Conservation (phyloP, 148 eudicot species). For the Fagopyrum tataricum region DNA sequence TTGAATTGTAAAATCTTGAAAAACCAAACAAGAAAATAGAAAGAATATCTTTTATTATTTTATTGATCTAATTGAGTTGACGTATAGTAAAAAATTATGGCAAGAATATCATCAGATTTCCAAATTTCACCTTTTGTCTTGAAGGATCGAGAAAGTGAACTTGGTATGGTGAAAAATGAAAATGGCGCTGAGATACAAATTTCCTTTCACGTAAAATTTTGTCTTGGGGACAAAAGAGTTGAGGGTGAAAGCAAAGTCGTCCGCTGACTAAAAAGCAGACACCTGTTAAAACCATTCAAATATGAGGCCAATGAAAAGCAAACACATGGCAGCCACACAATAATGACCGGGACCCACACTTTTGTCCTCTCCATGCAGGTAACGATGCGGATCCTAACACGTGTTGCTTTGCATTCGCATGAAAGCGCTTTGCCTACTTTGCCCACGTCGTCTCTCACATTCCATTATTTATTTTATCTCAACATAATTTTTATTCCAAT, state of each 20-base stretch:
- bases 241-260: background rate
- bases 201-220: too few species aligned
- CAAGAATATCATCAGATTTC: too few species aligned
- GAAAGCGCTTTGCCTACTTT: slow-evolving; percentile 12
- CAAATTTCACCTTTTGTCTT: too few species aligned
- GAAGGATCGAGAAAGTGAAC: too few species aligned
- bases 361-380: slow-evolving; percentile 2
- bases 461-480: background rate
- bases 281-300: background rate
- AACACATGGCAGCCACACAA: background rate
- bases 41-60: too few species aligned
- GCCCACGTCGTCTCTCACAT: slow-evolving; percentile 6
- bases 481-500: background rate
- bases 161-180: too few species aligned
- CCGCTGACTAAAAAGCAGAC: background rate
- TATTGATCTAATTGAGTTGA: too few species aligned
- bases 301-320: background rate
- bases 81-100: too few species aligned
- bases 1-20: too few species aligned
- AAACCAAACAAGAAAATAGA: too few species aligned
- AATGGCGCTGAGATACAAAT: too few species aligned
- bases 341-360: background rate
- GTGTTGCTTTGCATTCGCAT: background rate
- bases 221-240: too few species aligned
- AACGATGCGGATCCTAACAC: slow-evolving; percentile 6